Percentiles rank a stretch among this genome's conserved stretches.
Evolutionary conservation across 306 rosid genomes (phyloP).

Genomic region (Senna tora): DNA sequence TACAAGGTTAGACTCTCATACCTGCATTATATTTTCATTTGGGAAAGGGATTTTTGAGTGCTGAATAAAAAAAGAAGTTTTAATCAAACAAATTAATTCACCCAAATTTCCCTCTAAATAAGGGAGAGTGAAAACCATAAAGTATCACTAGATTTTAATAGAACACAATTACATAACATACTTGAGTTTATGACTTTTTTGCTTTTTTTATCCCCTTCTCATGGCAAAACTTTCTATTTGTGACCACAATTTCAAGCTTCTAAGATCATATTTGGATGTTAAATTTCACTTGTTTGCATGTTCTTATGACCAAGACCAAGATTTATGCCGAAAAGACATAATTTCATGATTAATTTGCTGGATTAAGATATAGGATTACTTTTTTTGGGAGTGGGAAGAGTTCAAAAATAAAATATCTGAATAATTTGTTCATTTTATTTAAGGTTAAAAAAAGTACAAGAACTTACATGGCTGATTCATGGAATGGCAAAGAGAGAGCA

Average conservation of each 20-base stretch:
- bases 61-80: neutral
- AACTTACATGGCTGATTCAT: slow-evolving; percentile 72
- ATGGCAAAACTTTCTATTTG: neutral
- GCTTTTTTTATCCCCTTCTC: neutral
- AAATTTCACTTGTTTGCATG: neutral
- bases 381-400: slow-evolving; percentile 1
- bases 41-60: neutral
- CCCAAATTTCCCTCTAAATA: neutral
- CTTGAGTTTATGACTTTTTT: neutral
- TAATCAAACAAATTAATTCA: neutral
- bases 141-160: neutral
- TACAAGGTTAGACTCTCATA: slow-evolving; percentile 49
- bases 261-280: neutral
- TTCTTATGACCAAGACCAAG: neutral
- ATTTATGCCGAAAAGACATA: neutral
- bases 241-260: neutral
- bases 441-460: slow-evolving; percentile 76
- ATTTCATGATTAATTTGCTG: slow-evolving; percentile 23
- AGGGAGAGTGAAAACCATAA: neutral
- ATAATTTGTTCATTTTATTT: slow-evolving; percentile 32
- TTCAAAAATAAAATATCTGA: slow-evolving; percentile 5
- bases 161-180: too few species aligned
- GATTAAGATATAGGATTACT: slow-evolving; percentile 15
- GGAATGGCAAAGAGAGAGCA: slow-evolving; percentile 51
- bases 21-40: neutral